Evolutionary conservation across 768 basidiomycete genomes (phyloP), one percentile per base, ranked within the genome.

Genomic region (Royoungia palumana): DNA sequence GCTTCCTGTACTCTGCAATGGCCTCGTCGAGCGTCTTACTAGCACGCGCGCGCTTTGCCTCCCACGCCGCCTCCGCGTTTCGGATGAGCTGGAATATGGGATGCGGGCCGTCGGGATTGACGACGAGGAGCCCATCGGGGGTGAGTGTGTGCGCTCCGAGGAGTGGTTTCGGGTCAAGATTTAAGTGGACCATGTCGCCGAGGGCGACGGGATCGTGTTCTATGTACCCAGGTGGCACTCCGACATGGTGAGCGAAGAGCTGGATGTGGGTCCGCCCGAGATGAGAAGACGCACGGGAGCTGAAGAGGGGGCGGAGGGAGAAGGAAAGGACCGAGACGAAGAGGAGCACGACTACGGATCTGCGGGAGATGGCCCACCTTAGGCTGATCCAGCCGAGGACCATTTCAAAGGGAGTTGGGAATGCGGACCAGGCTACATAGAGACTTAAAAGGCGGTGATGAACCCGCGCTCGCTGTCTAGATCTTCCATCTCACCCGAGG

Each of bases 51-150:
- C 56, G 45, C 56, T 73, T 73, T 1, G 48, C 54, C 1, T 61
- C 52, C 77, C 76, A 78, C 19, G 59, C 57, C 1, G 49, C 30
- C 48, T 73, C 66, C 0, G 74, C 73, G 13, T 64, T 52, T 24
- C 50, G 53, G 14, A 76, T 72, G 21, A 79, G 60, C 35, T 71
- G 69, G 41, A 69, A 68, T n/a, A 79, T 72, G 1, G 76, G 77
- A 53, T 79, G 75, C 2, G 64, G 55, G 0, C 68, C 72, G 5
- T 63, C 38, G 0, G 63, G 64, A 39, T 73, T 69, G 51, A 70
- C 69, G 22, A 64, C 40, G 9, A 73, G 57, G 20, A 69, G 49
- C 2, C 72, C 72, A 22, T 67, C 61, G 1, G 51, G 16, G 3
- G 59, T 53, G 24, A 58, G 49, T 1, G 44, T 50, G 41, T 73